Conservation (phyloP, 371 early-diverging fungal genomes). For the Mortierella sp. region DNA sequence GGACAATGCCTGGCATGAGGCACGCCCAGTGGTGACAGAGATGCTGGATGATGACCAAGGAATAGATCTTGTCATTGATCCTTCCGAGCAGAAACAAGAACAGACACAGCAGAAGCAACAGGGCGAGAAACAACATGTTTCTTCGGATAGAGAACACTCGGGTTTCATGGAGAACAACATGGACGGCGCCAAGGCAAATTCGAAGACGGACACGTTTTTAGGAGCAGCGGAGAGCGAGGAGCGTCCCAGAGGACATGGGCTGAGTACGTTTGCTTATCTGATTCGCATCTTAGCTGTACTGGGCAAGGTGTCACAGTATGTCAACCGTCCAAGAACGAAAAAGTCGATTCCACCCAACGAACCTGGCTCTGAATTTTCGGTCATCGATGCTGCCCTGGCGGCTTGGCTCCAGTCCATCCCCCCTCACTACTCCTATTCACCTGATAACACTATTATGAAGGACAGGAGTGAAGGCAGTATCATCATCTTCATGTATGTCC, state of each 20-base stretch:
- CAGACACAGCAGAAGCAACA: constrained; percentile 1
- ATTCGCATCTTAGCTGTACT: constrained; percentile 55
- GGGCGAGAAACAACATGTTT: neutral
- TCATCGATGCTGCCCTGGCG: constrained; percentile 57
- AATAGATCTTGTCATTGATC: neutral
- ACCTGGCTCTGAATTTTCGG: constrained; percentile 59
- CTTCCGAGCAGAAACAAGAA: neutral
- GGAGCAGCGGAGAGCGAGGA: neutral
- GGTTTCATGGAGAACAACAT: too few relatives aligned
- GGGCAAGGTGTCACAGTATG: constrained; percentile 62
- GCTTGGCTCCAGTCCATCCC: constrained; percentile 62
- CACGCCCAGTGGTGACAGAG: constrained; percentile 45
- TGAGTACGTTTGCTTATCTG: constrained; percentile 55
- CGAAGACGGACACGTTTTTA: too few relatives aligned
- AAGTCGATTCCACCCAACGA: constrained; percentile 52
- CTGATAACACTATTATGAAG: constrained; percentile 48
- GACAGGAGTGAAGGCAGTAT: constrained; percentile 39
- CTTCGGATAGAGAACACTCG: neutral
- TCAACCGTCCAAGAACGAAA: constrained; percentile 60
- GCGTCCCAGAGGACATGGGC: constrained; percentile 2
- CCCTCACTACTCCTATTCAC: constrained; percentile 47
- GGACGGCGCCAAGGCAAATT: too few relatives aligned
- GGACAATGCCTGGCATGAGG: constrained; percentile 58
- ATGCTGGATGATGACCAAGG: constrained; percentile 36
- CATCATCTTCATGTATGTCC: constrained; percentile 54